Evolutionary conservation across 306 rosid species (phyloP), one percentile per base, ranked within the genome.

Genomic region (Boehmeria nivea): DNA sequence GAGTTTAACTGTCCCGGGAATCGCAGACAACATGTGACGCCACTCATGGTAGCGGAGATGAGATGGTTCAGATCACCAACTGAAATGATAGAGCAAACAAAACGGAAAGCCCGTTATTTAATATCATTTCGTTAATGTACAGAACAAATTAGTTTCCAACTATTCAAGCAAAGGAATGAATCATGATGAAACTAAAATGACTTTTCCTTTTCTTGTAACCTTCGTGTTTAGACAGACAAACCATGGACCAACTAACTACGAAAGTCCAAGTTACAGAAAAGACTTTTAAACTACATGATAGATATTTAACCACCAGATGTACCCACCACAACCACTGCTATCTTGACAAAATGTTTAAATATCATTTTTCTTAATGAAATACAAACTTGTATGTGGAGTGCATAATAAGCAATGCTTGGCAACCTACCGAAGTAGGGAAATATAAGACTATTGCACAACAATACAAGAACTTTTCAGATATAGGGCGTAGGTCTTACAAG

Each of bases 401-500:
- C 16, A 8, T 52, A 26, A 31, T 31, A 52, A 12, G 25, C 33
- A 24, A 12, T 38, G 12, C 24, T 27, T 8, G 7, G 14, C 6
- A 24, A 61, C 26, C 47, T 27, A 23, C 21, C 57, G 40, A 50
- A 42, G 25, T 7, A 24, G 16, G 7, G 42, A 10, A 39, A 4
- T 25, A 13, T 39, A 17, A 57, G 31, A 37, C 43, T 10, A 46
- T 19, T 20, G 14, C 7, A 45, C 24, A 45, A 45, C 20, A 3
- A 10, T 45, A 8, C 15, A 38, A 12, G 1, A 19, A 14, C 6
- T 54, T 43, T 31, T 2, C 23, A 31, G 43, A 47, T 7, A 28
- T n/a, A 31, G 51, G 39, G 61, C 25, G 0, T 22, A 26, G 43
- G 51, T 61, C 79, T 76, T 72, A 87, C 93, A 87, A 65, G 93